Evolutionary conservation across 495 filamentous ascomycete genomes (phyloP), one percentile per base, ranked within the genome.

Genomic region (Aspergillus carlsbadensis): DNA sequence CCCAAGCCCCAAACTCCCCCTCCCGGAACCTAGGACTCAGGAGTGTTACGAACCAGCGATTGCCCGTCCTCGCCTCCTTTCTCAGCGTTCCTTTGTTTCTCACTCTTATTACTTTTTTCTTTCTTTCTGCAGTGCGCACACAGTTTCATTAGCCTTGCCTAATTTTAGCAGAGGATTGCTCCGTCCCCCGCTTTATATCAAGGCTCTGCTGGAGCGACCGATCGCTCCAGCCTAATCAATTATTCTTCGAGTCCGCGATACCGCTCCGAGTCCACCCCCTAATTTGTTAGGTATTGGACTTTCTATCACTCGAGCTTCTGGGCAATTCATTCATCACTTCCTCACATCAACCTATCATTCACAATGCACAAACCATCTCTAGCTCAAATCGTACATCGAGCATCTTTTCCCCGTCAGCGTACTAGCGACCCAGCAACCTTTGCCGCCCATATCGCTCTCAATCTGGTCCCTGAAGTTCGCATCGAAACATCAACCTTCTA

Each of bases 401-500:
- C 75, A 52, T 75, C 83, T 21, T 87, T 78, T 59, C 83, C 84
- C n/a, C 72, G 70, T 15, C 81, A 80, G n/a, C 73, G 74, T 33
- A 64, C 79, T 7, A 75, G 65, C 40, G 82, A 87, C 52, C 84
- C 84, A 0, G 68, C 71, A 1, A 78, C 77, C 40, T 87, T 87
- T 68, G 71, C 79, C 14, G 76, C 75, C 10, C 82, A 87, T 59
- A 78, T 87, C 54, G 76, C 77, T 35, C 78, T 79, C 26, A 80
- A 90, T 64, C 82, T 96, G 21, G 85, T 96, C n/a, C 88, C 86
- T 11, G 92, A 96, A 79, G 90, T 96, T 46, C 88, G 90, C 37
- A 80, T 88, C 63, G 92, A 96, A 67, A 91, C 89, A 3, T 83
- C 85, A 48, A 83, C 83, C 26, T 96, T 92, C 75, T 96, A 95